Evolutionary conservation across 2,329 filamentous ascomycete species (phyloP).

Genomic region (Ophiostoma populinum): DNA sequence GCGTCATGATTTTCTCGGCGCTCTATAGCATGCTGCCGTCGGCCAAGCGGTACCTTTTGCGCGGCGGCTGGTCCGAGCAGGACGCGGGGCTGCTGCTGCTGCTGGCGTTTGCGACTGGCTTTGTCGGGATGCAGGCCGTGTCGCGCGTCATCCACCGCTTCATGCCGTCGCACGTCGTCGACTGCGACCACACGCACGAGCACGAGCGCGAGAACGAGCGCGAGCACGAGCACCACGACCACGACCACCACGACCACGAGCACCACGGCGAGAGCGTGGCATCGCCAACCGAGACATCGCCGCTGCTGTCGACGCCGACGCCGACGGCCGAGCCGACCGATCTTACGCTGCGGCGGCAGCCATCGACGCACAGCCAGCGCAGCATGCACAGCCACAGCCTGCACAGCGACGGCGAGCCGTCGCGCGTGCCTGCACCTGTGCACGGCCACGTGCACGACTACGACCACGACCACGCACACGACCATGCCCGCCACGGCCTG

Average conservation of each 20-base stretch:
- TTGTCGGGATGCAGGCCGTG: conserved; percentile 56
- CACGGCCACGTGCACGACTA: conserved; percentile 52
- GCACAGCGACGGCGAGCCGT: background rate
- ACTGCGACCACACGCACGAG: conserved; percentile 59
- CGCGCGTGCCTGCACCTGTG: too few species aligned
- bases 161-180: conserved; percentile 64
- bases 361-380: too few species aligned
- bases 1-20: conserved; percentile 90
- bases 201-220: conserved; percentile 19
- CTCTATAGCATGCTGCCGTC: conserved; percentile 88
- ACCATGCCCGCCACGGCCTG: background rate
- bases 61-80: conserved; percentile 49
- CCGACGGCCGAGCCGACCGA: too few species aligned
- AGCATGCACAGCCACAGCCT: too few species aligned
- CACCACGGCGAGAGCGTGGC: background rate
- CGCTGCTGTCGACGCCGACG: conserved; percentile 17
- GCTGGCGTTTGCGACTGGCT: conserved; percentile 51
- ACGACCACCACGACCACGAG: background rate
- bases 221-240: conserved; percentile 2
- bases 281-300: conserved; percentile 28
- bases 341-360: too few species aligned
- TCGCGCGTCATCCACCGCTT: conserved; percentile 56
- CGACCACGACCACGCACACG: conserved; percentile 6
- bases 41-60: conserved; percentile 57
- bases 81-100: conserved; percentile 53